Percentiles rank a stretch among this genome's conserved stretches.
Conservation (phyloP, 2,329 filamentous ascomycete genomes). For the Hyphodiscus sp. region DNA sequence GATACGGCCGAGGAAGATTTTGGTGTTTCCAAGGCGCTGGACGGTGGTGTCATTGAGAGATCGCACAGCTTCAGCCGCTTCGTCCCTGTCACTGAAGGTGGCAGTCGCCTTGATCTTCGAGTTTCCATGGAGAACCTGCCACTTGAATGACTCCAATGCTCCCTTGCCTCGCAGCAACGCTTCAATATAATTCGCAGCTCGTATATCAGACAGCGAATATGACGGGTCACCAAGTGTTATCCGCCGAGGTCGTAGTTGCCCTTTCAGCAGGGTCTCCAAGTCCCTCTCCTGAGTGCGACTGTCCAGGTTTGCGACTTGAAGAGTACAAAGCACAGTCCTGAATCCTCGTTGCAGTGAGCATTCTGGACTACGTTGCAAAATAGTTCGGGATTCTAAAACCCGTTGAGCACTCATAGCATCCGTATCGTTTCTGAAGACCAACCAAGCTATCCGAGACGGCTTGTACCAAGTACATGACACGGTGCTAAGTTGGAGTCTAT, state of each 20-base stretch:
- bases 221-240: constrained; percentile 3
- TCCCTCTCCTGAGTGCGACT: background rate
- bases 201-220: background rate
- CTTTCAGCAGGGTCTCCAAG: background rate
- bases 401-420: background rate
- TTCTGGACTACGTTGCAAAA: background rate
- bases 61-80: constrained; percentile 32
- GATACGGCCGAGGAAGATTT: constrained; percentile 33
- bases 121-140: background rate
- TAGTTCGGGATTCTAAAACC: background rate
- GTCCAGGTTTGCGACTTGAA: constrained; percentile 1
- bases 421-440: background rate
- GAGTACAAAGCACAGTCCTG: background rate
- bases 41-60: constrained; percentile 29
- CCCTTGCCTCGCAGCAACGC: background rate
- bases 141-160: constrained; percentile 7
- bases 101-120: constrained; percentile 32
- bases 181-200: constrained; percentile 2
- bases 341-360: background rate
- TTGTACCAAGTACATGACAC: constrained; percentile 10
- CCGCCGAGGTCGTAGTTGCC: background rate
- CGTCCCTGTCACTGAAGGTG: constrained; percentile 32
- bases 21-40: constrained; percentile 27
- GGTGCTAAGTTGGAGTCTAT: constrained; percentile 7
- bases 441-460: constrained; percentile 5